Base-by-base conservation (phyloP, 2,329 filamentous ascomycete genomes). In the Xylariaceae sp. region DNA sequence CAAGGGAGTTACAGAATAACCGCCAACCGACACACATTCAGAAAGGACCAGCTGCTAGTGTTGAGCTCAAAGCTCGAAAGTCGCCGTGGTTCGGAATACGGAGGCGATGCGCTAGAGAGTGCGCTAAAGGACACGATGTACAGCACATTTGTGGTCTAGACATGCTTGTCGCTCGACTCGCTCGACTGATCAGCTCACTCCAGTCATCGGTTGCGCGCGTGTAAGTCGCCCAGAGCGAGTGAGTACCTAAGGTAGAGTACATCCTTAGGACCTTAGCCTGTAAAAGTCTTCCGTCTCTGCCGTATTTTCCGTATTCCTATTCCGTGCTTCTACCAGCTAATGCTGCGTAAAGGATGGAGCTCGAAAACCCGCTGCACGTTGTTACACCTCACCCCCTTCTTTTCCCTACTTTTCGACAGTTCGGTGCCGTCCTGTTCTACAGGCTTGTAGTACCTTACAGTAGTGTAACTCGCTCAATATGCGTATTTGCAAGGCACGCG, bases 391-490 rank as follows among this genome's bases (percentile, higher is more conserved):
- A 13, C 37, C 8, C 11, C 37, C 37, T 41, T 15, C 44, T 9
- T 39, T 41, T 15, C 41, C 49, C 56, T 59, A 23, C 13, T 6
- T 30, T 30, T 37, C 48, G 18, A 15, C 23, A 37, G 52, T 63
- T 37, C 53, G 53, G 53, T 44, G 49, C 47, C 45, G 11, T 56
- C 49, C 50, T 49, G 41, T 18, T 13, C 18, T 51, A 44, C 49
- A 23, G 34, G 34, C 41, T 41, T 44, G 41, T 23, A 35, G 49
- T 51, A 15, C 30, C 49, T 51, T 34, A 34, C 49, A 51, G 23
- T 13, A 51, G 30, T 30, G 47, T 45, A 45, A 45, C 41, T 45
- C 41, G n/a, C n/a, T 30, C 23, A 30, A 30, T 30, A 30, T 30
- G 23, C 23, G 23, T 30, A 30, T 30, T 30, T 41, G 13, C 37